Evolutionary conservation across 306 rosid species (phyloP).

Genomic region (Dalbergia cultrata): DNA sequence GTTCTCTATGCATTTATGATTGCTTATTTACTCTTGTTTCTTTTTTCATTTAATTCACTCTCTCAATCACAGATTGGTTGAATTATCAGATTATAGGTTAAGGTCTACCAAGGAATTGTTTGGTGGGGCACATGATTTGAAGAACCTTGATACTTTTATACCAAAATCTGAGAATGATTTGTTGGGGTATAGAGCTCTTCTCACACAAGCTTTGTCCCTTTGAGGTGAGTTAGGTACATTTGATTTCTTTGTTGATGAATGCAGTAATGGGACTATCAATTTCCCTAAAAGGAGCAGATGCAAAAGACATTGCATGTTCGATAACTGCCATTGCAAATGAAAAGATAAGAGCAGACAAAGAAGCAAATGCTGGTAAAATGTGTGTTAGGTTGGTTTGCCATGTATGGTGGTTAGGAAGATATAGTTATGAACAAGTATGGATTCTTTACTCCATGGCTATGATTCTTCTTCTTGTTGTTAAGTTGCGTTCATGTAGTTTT

Average conservation of each 20-base stretch:
- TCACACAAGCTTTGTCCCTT: slow-evolving; percentile 70
- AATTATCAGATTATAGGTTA: slow-evolving; percentile 80
- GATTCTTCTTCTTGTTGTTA: slow-evolving; percentile 4
- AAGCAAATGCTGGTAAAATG: slow-evolving; percentile 90
- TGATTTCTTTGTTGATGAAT: slow-evolving; percentile 37
- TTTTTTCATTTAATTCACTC: slow-evolving; percentile 12
- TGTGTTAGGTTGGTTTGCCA: neutral
- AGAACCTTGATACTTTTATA: slow-evolving; percentile 84
- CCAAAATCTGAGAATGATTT: slow-evolving; percentile 93
- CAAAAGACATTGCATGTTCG: slow-evolving; percentile 91
- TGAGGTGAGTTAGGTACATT: slow-evolving; percentile 61
- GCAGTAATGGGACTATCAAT: slow-evolving; percentile 88
- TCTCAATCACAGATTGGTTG: slow-evolving; percentile 70
- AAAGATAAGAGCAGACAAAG: slow-evolving; percentile 91
- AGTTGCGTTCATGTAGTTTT: neutral
- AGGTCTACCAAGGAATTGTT: slow-evolving; percentile 85
- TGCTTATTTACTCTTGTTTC: neutral
- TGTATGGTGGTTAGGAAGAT: slow-evolving; percentile 6
- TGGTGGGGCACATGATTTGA: slow-evolving; percentile 65
- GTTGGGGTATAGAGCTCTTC: slow-evolving; percentile 63
- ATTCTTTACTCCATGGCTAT: neutral
- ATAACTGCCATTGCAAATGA: slow-evolving; percentile 90
- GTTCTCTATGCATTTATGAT: neutral
- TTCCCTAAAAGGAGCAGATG: slow-evolving; percentile 89
- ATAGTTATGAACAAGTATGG: neutral